Evolutionary conservation across 1,284 basidiomycete genomes (phyloP), one percentile per base, ranked within the genome.

Genomic region (Earliella scabrosa): DNA sequence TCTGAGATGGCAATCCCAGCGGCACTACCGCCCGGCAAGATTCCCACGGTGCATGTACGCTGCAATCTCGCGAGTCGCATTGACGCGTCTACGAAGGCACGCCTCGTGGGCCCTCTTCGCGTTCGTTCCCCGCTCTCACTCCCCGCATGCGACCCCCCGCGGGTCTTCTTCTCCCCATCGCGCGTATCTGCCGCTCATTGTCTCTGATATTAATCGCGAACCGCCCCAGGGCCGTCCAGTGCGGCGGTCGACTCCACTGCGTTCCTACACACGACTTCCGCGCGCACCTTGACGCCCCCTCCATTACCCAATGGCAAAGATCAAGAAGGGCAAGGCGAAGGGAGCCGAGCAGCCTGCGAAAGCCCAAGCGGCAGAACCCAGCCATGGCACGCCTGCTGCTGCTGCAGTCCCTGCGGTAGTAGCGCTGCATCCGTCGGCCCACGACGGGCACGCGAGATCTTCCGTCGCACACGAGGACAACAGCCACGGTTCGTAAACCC

Each of bases 281-380:
- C 54, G 54, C 54, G 60, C 48, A 46, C 38, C 18, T 41, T 54
- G 45, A 58, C 54, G 60, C 47, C 40, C 48, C 41, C 26, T 8
- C 21, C n/a, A 56, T 45, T 47, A 56, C 51, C 35, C 48, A 55
- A 62, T 62, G 60, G 60, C 57, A 39, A 62, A 62, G 55, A 40
- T 46, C 27, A 59, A 59, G 55, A 62, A 62, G 40, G 47, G 35
- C 32, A 62, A 62, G 38, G 31, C 54, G 38, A 62, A 62, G 52
- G 40, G 26, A 41, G 20, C 57, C 56, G 60, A 58, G 32, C 56
- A 55, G 18, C 29, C 50, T 18, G 40, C 38, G 7, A 54, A 45
- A 38, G 41, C 44, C 23, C 56, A 52, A 32, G 47, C 53, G 35
- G 46, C 36, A 39, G 54, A 40, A 36, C 31, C 54, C 23, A 36